A percentile compares a stretch with the other conserved stretches of the same genome.
Conservation (phyloP, 257 asterid genomes). For the Nyctanthes arbortristis region DNA sequence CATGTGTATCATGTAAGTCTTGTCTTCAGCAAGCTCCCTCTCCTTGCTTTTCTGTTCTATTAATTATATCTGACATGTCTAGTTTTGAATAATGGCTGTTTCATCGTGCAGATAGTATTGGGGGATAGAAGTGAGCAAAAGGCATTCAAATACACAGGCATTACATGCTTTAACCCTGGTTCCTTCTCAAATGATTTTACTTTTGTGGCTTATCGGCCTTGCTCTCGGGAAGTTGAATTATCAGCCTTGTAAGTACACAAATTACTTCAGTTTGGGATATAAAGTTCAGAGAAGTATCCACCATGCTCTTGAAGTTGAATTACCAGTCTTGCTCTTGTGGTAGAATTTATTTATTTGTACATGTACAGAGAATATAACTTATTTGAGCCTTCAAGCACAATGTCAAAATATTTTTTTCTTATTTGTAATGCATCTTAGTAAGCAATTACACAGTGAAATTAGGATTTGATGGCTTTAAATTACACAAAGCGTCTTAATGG, state of each 20-base stretch:
- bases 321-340: neutral
- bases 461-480: too few species aligned
- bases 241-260: slow-evolving; percentile 58
- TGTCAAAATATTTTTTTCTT: too few species aligned
- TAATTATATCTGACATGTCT: neutral
- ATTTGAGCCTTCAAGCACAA: too few species aligned
- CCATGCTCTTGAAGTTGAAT: slow-evolving; percentile 11
- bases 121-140: slow-evolving; percentile 95
- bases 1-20: too few species aligned
- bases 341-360: neutral
- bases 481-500: too few species aligned
- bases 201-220: slow-evolving; percentile 81
- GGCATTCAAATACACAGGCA: slow-evolving; percentile 73
- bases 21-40: too few species aligned
- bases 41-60: slow-evolving; percentile 1
- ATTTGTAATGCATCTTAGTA: too few species aligned
- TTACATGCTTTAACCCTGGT: slow-evolving; percentile 93
- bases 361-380: too few species aligned
- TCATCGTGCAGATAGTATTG: slow-evolving; percentile 67
- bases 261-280: neutral
- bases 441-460: too few species aligned
- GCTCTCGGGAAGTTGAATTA: slow-evolving; percentile 80
- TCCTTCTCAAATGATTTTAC: slow-evolving; percentile 87
- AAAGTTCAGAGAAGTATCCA: neutral
- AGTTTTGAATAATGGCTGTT: slow-evolving; percentile 13